Evolutionary conservation across 2,329 filamentous ascomycete species (phyloP).

Genomic region (Monilinia fructigena): DNA sequence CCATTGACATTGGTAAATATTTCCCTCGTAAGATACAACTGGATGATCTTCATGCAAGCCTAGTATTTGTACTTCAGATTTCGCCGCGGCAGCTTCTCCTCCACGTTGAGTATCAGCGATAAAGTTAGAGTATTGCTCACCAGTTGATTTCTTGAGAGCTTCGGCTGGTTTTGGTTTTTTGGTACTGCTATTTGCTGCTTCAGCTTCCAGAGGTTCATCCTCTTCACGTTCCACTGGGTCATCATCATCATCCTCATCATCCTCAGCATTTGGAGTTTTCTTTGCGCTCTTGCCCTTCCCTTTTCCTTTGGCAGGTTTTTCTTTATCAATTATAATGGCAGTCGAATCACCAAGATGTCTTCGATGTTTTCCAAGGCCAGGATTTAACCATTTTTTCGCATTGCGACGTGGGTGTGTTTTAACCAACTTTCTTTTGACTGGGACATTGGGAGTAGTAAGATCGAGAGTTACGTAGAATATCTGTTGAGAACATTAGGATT

Average conservation of each 20-base stretch:
- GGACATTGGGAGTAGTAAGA: constrained; percentile 48
- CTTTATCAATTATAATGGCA: constrained; percentile 13
- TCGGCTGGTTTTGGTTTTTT: constrained; percentile 21
- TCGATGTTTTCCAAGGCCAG: constrained; percentile 21
- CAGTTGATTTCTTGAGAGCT: background rate
- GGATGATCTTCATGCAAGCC: constrained; percentile 76
- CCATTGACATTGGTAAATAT: constrained; percentile 80
- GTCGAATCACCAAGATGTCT: constrained; percentile 19
- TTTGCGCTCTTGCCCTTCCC: constrained; percentile 16
- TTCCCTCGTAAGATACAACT: constrained; percentile 74
- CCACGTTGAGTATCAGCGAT: constrained; percentile 25
- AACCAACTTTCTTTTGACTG: constrained; percentile 27
- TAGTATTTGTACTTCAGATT: constrained; percentile 68
- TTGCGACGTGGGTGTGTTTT: constrained; percentile 24
- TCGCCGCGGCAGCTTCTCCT: constrained; percentile 13
- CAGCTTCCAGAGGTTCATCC: constrained; percentile 36
- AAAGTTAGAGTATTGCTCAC: constrained; percentile 3
- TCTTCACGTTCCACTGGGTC: constrained; percentile 30
- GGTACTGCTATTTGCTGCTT: constrained; percentile 31
- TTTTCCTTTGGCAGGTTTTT: constrained; percentile 4
- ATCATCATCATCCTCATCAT: constrained; percentile 21
- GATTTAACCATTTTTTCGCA: constrained; percentile 31
- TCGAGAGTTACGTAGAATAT: constrained; percentile 65
- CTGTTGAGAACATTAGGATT: constrained; percentile 41
- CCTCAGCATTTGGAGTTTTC: constrained; percentile 9